Percentiles rank a stretch among this genome's conserved stretches.
Conservation (phyloP, 768 basidiomycete species). For the Psilocybe subaeruginosa region DNA sequence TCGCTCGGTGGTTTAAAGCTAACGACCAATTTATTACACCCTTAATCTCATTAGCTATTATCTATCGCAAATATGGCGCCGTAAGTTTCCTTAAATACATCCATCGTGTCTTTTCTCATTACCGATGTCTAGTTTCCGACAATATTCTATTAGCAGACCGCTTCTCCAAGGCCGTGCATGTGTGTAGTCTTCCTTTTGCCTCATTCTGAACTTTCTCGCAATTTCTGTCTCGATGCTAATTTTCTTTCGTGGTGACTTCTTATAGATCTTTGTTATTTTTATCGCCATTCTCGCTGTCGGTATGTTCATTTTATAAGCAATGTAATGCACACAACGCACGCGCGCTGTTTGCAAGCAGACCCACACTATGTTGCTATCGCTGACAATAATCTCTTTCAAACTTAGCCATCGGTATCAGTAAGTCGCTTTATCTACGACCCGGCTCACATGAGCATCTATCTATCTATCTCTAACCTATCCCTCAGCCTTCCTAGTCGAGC, state of each 20-base stretch:
- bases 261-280: conserved; percentile 24
- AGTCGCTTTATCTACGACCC: conserved; percentile 8
- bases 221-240: neutral
- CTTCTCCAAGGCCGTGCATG: conserved; percentile 17
- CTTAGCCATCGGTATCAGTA: conserved; percentile 24
- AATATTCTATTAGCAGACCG: conserved; percentile 3
- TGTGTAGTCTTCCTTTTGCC: neutral
- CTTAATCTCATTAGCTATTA: conserved; percentile 24
- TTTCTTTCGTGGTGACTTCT: neutral
- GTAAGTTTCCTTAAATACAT: conserved; percentile 16
- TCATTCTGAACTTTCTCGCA: neutral
- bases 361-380: no score
- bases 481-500: conserved; percentile 24
- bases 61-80: conserved; percentile 34
- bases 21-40: neutral
- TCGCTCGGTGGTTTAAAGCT: neutral
- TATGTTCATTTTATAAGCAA: conserved; percentile 7
- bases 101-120: neutral
- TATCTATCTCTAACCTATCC: neutral
- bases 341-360: neutral
- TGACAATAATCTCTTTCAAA: neutral
- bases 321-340: neutral
- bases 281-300: conserved; percentile 25
- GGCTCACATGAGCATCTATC: neutral
- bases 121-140: neutral